Percentiles rank a stretch among this genome's conserved stretches.
phyloP scores from a whole-genome alignment of 2,329 filamentous ascomycete genomes.

The Ceratocystis alfenasii region DNA sequence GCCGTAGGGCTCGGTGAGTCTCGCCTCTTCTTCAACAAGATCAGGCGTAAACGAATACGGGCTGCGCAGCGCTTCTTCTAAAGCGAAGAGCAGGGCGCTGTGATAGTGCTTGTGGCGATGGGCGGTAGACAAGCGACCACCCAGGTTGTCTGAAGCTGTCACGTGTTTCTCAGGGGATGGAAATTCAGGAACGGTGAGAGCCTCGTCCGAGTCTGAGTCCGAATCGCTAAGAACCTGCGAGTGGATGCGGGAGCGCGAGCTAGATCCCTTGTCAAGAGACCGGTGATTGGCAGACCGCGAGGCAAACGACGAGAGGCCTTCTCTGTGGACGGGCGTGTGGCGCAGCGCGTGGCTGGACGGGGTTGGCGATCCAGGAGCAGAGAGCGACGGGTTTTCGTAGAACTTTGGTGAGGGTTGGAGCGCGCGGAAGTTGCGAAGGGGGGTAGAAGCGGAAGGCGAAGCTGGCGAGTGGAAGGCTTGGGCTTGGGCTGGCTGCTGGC shows the following conservation, averaged over 20 bases:
- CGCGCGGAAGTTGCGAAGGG: slow-evolving; percentile 26
- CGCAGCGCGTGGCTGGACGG: slow-evolving; percentile 28
- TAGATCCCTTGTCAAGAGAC: slow-evolving; percentile 28
- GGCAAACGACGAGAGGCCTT: slow-evolving; percentile 22
- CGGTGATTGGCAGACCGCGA: slow-evolving; percentile 23
- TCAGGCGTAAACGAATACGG: slow-evolving; percentile 77
- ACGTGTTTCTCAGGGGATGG: slow-evolving; percentile 24
- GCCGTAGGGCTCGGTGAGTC: slow-evolving; percentile 73
- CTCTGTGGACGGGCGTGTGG: slow-evolving; percentile 23
- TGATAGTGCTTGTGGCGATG: slow-evolving; percentile 75
- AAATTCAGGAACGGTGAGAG: slow-evolving; percentile 28
- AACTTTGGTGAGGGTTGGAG: slow-evolving; percentile 41
- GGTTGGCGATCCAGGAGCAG: slow-evolving; percentile 35
- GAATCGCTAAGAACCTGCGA: slow-evolving; percentile 41
- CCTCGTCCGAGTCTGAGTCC: slow-evolving; percentile 28
- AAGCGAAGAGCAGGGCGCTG: slow-evolving; percentile 79
- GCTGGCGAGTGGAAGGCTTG: not conserved
- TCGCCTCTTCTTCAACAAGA: slow-evolving; percentile 73
- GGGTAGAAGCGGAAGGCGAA: not conserved
- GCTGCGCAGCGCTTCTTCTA: slow-evolving; percentile 79
- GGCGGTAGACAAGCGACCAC: slow-evolving; percentile 30
- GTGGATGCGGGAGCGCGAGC: slow-evolving; percentile 29
- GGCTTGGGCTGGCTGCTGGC: slow-evolving; percentile 21
- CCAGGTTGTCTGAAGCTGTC: slow-evolving; percentile 12
- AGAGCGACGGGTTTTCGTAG: slow-evolving; percentile 33